Conservation (phyloP, 2,329 filamentous ascomycete species). For the Pseudonectria foliicola region DNA sequence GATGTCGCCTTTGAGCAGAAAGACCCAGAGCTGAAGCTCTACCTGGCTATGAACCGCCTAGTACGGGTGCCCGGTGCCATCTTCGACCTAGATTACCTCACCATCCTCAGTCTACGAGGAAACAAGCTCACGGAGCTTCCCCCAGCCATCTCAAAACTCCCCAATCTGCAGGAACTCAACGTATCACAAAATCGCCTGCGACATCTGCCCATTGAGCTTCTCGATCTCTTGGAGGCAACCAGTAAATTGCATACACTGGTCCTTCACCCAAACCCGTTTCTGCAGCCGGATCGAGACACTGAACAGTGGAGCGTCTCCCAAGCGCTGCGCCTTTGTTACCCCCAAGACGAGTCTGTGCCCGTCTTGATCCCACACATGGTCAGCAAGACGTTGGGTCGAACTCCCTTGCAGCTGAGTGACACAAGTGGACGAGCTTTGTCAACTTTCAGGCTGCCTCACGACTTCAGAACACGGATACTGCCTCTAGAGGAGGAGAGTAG, state of each 20-base stretch:
- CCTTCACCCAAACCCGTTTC: conserved; percentile 57
- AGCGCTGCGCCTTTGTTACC: conserved; percentile 6
- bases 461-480: conserved; percentile 13
- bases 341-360: conserved; percentile 1
- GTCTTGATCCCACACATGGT: conserved; percentile 13
- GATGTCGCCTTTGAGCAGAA: conserved; percentile 53
- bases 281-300: conserved; percentile 29
- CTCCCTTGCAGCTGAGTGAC: conserved; percentile 25
- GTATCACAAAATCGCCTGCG: conserved; percentile 56
- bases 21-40: conserved; percentile 54
- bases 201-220: conserved; percentile 55
- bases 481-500: conserved; percentile 12
- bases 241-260: conserved; percentile 44
- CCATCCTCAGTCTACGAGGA: conserved; percentile 57
- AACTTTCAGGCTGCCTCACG: conserved; percentile 21
- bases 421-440: conserved; percentile 24
- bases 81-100: conserved; percentile 55
- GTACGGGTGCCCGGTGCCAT: conserved; percentile 49
- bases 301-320: conserved; percentile 4
- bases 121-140: conserved; percentile 58
- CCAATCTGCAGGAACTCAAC: conserved; percentile 56
- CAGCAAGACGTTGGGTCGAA: conserved; percentile 22
- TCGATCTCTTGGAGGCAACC: conserved; percentile 43
- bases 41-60: conserved; percentile 53
- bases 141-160: conserved; percentile 48